Evolutionary conservation across 2,329 filamentous ascomycete genomes (phyloP).

Genomic region (Colletotrichum sp.): DNA sequence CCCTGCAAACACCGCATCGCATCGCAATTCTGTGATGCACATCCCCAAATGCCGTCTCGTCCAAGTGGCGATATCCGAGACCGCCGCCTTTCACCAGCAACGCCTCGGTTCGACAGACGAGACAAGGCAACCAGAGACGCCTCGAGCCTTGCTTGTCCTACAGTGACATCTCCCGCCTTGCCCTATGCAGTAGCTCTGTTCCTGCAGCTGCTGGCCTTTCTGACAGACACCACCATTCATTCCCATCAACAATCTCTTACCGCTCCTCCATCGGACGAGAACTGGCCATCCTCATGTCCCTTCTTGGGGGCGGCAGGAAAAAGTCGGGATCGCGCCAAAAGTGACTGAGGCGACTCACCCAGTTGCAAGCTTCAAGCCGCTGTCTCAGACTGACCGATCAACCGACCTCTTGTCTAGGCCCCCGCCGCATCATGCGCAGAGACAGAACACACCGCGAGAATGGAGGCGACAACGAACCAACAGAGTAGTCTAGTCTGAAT

Average conservation of each 20-base stretch:
- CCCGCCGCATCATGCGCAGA: neutral
- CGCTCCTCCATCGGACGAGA: neutral
- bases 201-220: constrained; percentile 7
- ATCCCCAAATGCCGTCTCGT: neutral
- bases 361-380: neutral
- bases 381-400: neutral
- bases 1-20: neutral
- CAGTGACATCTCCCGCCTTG: neutral
- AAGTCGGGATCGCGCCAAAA: neutral
- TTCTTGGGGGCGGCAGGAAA: neutral
- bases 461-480: neutral
- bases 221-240: neutral
- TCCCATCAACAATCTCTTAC: neutral
- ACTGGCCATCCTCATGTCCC: neutral
- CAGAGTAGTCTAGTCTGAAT: neutral
- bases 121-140: neutral
- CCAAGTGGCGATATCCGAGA: neutral
- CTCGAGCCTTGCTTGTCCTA: neutral
- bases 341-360: neutral
- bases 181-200: constrained; percentile 7
- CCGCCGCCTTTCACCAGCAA: neutral
- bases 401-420: neutral
- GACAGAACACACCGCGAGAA: neutral
- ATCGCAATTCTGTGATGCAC: neutral
- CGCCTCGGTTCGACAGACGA: neutral